Evolutionary conservation across 768 basidiomycete genomes (phyloP).

Genomic region (Tylopilus vinaceipallidus): DNA sequence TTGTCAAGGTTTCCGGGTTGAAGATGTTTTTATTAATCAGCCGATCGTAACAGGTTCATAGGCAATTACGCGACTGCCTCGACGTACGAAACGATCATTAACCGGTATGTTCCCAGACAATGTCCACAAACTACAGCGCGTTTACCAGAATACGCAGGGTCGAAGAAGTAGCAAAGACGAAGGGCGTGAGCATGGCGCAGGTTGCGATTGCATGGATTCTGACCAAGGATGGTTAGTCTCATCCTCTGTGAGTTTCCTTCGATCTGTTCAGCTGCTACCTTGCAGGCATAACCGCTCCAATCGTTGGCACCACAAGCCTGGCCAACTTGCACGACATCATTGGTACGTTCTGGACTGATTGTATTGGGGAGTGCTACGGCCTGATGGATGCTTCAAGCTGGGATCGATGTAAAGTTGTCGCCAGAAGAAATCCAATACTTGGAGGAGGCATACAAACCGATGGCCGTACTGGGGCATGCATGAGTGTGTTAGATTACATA

Average conservation of each 20-base stretch:
- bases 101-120: not conserved
- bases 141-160: not conserved
- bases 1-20: not conserved
- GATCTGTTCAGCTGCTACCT: not conserved
- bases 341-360: conserved; percentile 21
- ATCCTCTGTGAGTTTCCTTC: conserved; percentile 9
- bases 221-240: conserved; percentile 3
- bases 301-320: conserved; percentile 42
- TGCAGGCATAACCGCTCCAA: conserved; percentile 40
- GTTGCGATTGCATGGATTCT: conserved; percentile 3
- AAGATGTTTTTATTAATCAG: not conserved
- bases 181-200: conserved; percentile 1
- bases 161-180: conserved; percentile 7
- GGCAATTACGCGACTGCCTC: conserved; percentile 9
- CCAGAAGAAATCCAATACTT: conserved; percentile 49
- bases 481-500: no score
- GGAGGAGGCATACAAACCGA: conserved; percentile 44
- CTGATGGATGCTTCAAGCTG: conserved; percentile 22
- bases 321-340: conserved; percentile 41
- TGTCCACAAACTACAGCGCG: not conserved
- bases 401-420: conserved; percentile 42
- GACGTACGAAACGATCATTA: conserved; percentile 7
- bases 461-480: conserved; percentile 38
- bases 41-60: conserved; percentile 3
- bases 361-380: not conserved